phyloP scores from a whole-genome alignment of 352 stramenopile genomes.

The Vaucheria bursata region DNA sequence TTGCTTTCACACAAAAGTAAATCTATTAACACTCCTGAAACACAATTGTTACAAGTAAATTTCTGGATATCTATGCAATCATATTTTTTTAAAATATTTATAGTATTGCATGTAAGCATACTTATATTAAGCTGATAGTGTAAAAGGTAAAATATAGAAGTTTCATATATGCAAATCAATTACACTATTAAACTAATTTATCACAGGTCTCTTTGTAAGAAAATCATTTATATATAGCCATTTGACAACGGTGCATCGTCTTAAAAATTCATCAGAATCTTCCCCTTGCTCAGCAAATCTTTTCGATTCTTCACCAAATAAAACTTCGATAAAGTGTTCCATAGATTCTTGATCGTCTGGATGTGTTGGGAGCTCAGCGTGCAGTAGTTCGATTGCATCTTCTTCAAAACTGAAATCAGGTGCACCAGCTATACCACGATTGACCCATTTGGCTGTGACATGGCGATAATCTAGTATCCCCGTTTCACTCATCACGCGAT shows the following conservation, averaged over 20 bases:
- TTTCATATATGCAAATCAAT: too few relatives aligned
- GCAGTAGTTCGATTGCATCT: conserved; percentile 16
- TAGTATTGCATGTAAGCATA: too few relatives aligned
- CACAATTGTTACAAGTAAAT: too few relatives aligned
- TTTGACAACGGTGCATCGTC: conserved; percentile 25
- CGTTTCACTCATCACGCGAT: conserved; percentile 1
- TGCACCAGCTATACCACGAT: conserved; percentile 9
- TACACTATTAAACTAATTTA: too few relatives aligned
- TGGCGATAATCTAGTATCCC: not conserved
- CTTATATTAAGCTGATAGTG: too few relatives aligned
- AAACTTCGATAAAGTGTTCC: conserved; percentile 25
- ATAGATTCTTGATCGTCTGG: conserved; percentile 31
- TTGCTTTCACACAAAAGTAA: too few relatives aligned
- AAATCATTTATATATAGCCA: conserved; percentile 45
- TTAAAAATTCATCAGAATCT: conserved; percentile 22
- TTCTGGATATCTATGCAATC: too few relatives aligned
- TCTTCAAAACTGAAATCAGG: conserved; percentile 19
- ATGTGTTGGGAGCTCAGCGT: conserved; percentile 38
- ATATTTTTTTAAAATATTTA: too few relatives aligned
- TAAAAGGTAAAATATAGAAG: too few relatives aligned
- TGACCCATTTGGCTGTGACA: conserved; percentile 16
- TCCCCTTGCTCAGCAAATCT: conserved; percentile 23
- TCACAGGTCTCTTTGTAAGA: conserved; percentile 16
- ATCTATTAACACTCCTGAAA: too few relatives aligned
- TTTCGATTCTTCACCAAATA: conserved; percentile 38